Percentiles rank a stretch among this genome's conserved stretches.
Evolutionary conservation across 2,329 filamentous ascomycete genomes (phyloP).

Genomic region (Mollisiaceae sp.): DNA sequence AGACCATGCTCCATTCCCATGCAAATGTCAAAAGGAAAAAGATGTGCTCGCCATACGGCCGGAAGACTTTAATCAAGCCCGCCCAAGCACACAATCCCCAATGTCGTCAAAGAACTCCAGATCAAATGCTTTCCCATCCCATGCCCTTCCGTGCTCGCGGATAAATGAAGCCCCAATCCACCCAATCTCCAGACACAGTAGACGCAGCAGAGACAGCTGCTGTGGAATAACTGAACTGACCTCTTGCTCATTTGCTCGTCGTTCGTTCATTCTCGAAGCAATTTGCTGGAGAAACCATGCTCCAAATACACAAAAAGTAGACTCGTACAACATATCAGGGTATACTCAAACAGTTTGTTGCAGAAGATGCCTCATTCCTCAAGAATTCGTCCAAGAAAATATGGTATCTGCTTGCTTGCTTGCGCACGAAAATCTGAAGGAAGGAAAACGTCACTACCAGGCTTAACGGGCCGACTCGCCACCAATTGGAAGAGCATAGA

Average conservation of each 20-base stretch:
- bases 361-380: constrained; percentile 9
- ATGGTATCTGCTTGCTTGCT: not conserved
- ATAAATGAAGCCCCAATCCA: not conserved
- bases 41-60: not conserved
- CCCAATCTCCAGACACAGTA: not conserved
- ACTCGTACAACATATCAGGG: constrained; percentile 21
- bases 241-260: not conserved
- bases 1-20: constrained; percentile 6
- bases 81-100: not conserved
- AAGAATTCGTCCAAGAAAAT: not conserved
- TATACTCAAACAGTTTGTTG: constrained; percentile 23
- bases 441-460: not conserved
- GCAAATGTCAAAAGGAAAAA: not conserved
- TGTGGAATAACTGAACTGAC: not conserved
- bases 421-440: constrained; percentile 8
- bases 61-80: not conserved
- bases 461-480: constrained; percentile 28
- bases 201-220: not conserved
- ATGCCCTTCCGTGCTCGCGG: not conserved
- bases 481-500: constrained; percentile 23
- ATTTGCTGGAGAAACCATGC: not conserved
- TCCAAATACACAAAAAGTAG: not conserved
- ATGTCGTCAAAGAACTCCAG: not conserved
- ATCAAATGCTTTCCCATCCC: not conserved
- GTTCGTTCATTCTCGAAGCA: not conserved